Evolutionary conservation across 345 rosid genomes (phyloP).

Genomic region (Lenwebbia sp.): DNA sequence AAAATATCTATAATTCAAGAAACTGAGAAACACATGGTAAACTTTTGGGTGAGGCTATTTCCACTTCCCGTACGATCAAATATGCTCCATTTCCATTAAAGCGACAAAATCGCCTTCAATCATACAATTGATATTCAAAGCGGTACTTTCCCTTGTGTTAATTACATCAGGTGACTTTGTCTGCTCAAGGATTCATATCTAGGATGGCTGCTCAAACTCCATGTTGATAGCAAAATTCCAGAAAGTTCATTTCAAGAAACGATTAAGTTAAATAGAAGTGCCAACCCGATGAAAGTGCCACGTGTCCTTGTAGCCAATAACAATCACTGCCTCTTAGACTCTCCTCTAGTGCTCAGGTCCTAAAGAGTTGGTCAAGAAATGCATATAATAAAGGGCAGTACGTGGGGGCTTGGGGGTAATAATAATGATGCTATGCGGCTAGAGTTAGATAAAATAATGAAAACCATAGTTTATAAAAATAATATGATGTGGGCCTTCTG

Average conservation of each 20-base stretch:
- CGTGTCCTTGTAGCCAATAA: background rate
- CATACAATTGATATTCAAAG: background rate
- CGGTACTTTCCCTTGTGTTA: background rate
- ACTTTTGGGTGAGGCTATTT: background rate
- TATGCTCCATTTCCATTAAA: background rate
- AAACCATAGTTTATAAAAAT: background rate
- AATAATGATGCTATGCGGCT: background rate
- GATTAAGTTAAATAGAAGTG: background rate
- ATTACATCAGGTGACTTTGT: background rate
- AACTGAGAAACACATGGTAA: background rate
- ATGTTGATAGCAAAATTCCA: background rate
- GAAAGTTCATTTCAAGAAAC: background rate
- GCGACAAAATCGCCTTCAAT: background rate
- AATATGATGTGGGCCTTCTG: background rate
- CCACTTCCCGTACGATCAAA: too few species aligned
- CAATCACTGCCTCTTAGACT: background rate
- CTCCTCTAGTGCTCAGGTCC: background rate
- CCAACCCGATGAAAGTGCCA: background rate
- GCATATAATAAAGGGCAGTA: background rate
- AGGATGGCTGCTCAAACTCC: background rate
- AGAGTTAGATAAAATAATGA: background rate
- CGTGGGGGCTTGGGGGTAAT: background rate
- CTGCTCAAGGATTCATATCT: background rate
- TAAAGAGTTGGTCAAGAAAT: constrained; percentile 8
- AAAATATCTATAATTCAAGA: background rate